Evolutionary conservation across 2,329 filamentous ascomycete genomes (phyloP), one percentile per base, ranked within the genome.

Genomic region (Proliferodiscus dingleyae): DNA sequence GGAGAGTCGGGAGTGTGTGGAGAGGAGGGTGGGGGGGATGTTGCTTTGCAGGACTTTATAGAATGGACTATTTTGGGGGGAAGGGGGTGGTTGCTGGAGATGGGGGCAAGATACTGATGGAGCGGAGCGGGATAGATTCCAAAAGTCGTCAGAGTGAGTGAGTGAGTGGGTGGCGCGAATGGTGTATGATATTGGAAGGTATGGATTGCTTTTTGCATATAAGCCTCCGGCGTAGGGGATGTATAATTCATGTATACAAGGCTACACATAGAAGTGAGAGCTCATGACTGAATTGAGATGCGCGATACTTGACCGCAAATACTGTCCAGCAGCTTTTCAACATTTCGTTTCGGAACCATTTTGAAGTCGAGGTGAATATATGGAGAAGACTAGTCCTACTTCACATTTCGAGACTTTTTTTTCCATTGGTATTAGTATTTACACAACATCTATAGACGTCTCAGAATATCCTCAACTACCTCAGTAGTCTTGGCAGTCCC

Each of bases 391-490:
- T 9, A 9, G 16, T 34, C 19, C 7, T 28, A 11, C 11, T 29
- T 11, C 1, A 10, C 21, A 37, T 26, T 19, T 36, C 30, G 21
- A 32, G 34, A 15, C 30, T 15, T 11, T 37, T 43, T 29, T 28
- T 8, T 13, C 23, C 36, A 19, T 22, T 13, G n/a, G 36, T 9
- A 15, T 41, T 37, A 38, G 24, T 29, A 37, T 50, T 47, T 45
- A 44, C 41, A 32, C 34, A 49, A 43, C 28, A 50, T 47, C 56
- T 85, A 96, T 69, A 96, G 67, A 62, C 86, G 81, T 74, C 75
- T 87, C 55, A 96, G 75, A 41, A 97, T 85, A 68, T 97, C 91
- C 61, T 87, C 76, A 37, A 96, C 73, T 24, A 97, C 89, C 70
- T 97, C 80, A 58, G 87, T 78, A 4, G 93, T 97, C 55, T 78